These are phyloP conservation scores for Phaeosphaeriaceae sp. DNA, from an alignment of 2,329 filamentous ascomycete species.

Conservation along the genomic window DNA sequence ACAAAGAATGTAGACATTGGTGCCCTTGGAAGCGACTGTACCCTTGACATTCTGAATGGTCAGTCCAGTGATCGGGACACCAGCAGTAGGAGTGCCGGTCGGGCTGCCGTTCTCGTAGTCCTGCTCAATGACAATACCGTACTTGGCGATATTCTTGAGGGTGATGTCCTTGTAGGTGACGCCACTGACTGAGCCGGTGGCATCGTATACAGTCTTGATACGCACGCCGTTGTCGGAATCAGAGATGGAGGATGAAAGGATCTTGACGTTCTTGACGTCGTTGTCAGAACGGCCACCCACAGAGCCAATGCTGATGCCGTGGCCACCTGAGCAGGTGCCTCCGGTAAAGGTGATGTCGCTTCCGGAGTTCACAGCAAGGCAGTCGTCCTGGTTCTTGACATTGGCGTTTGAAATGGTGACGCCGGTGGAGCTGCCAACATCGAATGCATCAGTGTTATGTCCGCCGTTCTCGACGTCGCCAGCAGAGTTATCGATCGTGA, in stretches of 20 bases:
- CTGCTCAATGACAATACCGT: conserved; percentile 63
- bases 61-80: conserved; percentile 57
- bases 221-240: conserved; percentile 66
- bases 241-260: conserved; percentile 57
- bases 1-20: conserved; percentile 63
- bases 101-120: conserved; percentile 60
- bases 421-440: conserved; percentile 59
- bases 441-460: conserved; percentile 66
- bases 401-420: conserved; percentile 61
- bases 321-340: conserved; percentile 60
- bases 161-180: conserved; percentile 58
- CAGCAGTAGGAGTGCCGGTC: conserved; percentile 55
- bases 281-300: conserved; percentile 66
- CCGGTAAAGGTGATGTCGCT: conserved; percentile 49
- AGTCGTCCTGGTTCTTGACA: conserved; percentile 68
- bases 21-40: conserved; percentile 37
- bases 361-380: conserved; percentile 66
- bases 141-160: conserved; percentile 54
- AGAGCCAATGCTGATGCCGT: conserved; percentile 67
- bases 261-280: conserved; percentile 61
- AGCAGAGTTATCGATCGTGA: conserved; percentile 66
- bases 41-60: conserved; percentile 54
- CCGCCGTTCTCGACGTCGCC: conserved; percentile 54
- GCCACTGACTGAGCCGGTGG: conserved; percentile 60
- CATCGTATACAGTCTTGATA: conserved; percentile 64